Evolutionary conservation across 108 stramenopile genomes (phyloP).

Genomic region (Aureococcus anophagefferens): DNA sequence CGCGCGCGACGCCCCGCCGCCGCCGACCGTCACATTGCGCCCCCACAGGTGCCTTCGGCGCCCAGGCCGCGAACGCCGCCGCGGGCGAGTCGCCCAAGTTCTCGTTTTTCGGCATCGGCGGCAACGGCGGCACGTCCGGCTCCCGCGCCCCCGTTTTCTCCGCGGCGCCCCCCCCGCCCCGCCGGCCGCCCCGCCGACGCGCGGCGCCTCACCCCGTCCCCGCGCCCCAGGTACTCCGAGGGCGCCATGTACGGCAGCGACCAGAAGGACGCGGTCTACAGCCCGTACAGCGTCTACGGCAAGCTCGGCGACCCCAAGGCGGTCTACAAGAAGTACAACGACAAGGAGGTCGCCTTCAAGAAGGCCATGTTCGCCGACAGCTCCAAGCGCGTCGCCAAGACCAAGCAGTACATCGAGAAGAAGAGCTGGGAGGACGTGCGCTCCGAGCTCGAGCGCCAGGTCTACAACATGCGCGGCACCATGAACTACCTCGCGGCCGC

Average conservation of each 20-base stretch:
- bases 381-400: neutral
- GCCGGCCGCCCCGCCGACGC: too few species aligned
- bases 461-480: neutral
- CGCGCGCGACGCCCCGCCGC: too few species aligned
- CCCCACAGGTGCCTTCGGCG: too few species aligned
- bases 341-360: neutral
- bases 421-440: neutral
- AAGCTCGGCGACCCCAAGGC: neutral
- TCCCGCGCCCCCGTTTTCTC: too few species aligned
- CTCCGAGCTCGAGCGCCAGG: neutral
- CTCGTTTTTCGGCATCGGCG: too few species aligned
- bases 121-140: too few species aligned
- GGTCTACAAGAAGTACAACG: neutral
- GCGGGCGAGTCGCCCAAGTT: too few species aligned
- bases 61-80: too few species aligned
- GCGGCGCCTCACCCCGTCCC: too few species aligned
- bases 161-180: too few species aligned
- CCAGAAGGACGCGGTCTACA: neutral
- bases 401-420: neutral
- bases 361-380: neutral
- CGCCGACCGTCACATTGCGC: too few species aligned
- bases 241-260: neutral
- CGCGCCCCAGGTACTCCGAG: too few species aligned
- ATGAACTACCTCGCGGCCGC: neutral
- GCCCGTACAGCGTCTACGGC: neutral